Evolutionary conservation across 106 monocot genomes (phyloP).

Genomic region (Hemerocallis citrina): DNA sequence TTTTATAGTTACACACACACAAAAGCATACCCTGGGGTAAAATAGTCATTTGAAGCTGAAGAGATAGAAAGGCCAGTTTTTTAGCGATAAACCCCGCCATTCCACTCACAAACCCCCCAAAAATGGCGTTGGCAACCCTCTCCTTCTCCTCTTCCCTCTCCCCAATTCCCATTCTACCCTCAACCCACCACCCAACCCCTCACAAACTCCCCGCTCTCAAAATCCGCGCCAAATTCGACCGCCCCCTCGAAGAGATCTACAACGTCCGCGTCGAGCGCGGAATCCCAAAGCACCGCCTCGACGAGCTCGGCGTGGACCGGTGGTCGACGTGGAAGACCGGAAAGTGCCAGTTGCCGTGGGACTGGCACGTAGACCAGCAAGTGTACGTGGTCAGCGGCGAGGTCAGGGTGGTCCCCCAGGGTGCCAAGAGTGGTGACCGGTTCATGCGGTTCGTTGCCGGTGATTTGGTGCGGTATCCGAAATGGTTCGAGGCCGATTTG

Average conservation of each 20-base stretch:
- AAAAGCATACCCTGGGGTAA: no score
- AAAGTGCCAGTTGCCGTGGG: conserved; percentile 66
- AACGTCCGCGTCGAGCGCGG: conserved; percentile 83
- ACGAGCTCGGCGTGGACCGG: conserved; percentile 32
- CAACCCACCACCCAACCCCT: neutral
- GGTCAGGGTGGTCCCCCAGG: conserved; percentile 76
- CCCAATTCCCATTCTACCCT: neutral
- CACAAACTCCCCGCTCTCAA: neutral
- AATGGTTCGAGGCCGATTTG: conserved; percentile 93
- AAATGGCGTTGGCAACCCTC: no score
- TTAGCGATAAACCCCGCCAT: no score
- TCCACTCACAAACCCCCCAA: no score
- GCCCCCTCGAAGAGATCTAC: conserved; percentile 76
- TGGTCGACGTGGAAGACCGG: conserved; percentile 90
- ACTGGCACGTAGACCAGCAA: conserved; percentile 98
- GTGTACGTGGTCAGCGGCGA: conserved; percentile 81
- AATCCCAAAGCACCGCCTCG: conserved; percentile 35
- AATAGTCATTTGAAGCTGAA: no score
- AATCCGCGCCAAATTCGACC: conserved; percentile 11
- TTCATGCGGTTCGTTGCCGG: conserved; percentile 90
- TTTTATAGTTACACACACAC: no score
- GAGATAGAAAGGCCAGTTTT: no score
- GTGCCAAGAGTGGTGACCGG: conserved; percentile 39
- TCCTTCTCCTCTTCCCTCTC: neutral
- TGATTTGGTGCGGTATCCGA: conserved; percentile 83